Evolutionary conservation across 805 yeast species (phyloP).

Genomic region (Lachancea mirantina): DNA sequence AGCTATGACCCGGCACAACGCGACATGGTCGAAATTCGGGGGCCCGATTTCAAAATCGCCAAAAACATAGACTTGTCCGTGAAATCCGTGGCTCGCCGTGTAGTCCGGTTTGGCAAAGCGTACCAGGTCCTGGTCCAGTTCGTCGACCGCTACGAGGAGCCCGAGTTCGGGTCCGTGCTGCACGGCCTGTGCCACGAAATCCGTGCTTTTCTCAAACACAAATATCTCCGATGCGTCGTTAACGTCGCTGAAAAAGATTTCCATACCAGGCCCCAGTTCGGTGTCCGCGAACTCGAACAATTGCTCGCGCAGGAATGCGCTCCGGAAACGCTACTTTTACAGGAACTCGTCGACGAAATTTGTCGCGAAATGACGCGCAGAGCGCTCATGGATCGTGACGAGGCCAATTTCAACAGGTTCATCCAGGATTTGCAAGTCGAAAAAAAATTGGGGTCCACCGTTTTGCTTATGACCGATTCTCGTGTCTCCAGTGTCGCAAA

Average conservation of each 20-base stretch:
- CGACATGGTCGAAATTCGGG: slow-evolving; percentile 15
- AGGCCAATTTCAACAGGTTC: slow-evolving; percentile 36
- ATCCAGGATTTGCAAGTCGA: slow-evolving; percentile 36
- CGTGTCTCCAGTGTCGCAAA: slow-evolving; percentile 49
- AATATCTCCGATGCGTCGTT: slow-evolving; percentile 31
- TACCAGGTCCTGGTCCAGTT: slow-evolving; percentile 54
- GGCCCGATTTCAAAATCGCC: slow-evolving; percentile 67
- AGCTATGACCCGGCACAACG: slow-evolving; percentile 42
- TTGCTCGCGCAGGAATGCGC: slow-evolving; percentile 34
- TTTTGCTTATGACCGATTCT: slow-evolving; percentile 41
- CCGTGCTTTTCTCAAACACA: slow-evolving; percentile 36
- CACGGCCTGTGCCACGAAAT: slow-evolving; percentile 67
- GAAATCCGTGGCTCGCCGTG: slow-evolving; percentile 57
- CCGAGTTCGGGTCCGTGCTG: slow-evolving; percentile 59
- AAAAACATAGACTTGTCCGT: slow-evolving; percentile 67
- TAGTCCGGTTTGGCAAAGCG: slow-evolving; percentile 57
- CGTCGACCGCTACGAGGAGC: slow-evolving; percentile 48
- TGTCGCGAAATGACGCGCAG: slow-evolving; percentile 38
- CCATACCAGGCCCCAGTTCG: slow-evolving; percentile 41
- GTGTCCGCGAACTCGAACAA: slow-evolving; percentile 54
- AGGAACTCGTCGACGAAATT: slow-evolving; percentile 49
- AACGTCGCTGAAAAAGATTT: slow-evolving; percentile 48
- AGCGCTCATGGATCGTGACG: slow-evolving; percentile 29
- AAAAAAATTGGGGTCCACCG: slow-evolving; percentile 20
- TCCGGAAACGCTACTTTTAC: slow-evolving; percentile 42